Evolutionary conservation across 495 filamentous ascomycete genomes (phyloP), one percentile per base, ranked within the genome.

Genomic region (Neurospora tetrasperma): DNA sequence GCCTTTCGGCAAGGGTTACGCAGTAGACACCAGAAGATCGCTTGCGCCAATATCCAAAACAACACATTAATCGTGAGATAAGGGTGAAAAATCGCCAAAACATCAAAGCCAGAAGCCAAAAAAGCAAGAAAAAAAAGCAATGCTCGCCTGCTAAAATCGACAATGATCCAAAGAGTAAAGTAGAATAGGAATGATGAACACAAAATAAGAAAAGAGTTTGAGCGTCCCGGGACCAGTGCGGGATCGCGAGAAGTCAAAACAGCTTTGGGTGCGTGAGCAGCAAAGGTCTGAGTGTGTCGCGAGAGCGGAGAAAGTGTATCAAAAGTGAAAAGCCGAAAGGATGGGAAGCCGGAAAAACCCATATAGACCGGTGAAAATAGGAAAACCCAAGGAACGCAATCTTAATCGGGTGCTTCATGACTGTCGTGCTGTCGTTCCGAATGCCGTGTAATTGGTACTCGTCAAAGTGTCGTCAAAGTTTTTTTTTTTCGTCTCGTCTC

Each of bases 231-330:
- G 76, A 76, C 73, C 69, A 48, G 70, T 71, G 71, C 73, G 72
- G 71, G 75, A 69, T 70, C 62, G 74, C 71, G 68, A 78, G 73
- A 73, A 76, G 71, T 72, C 71, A 46, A 75, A 80, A 73, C 76
- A 80, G 74, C 73, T 79, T 79, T 75, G 69, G 74, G 76, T 76
- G 79, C 79, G 79, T 81, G 79, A 81, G 79, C 79, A 77, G 76
- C 73, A 72, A 71, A 76, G 78, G 74, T 81, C 78, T 80, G 78
- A 73, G 76, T 74, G 73, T 78, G 77, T 80, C 78, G 78, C 78
- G 79, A 74, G 79, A 80, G 79, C 78, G 78, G 77, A 72, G 71
- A 41, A 80, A 81, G 72, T 80, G 78, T 81, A 81, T 76, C 46
- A 69, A 46, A 35, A 31, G 70, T 35, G 40, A 70, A 69, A 73